Evolutionary conservation across 2,329 filamentous ascomycete species (phyloP).

Genomic region (Sarocladium brachiariae): DNA sequence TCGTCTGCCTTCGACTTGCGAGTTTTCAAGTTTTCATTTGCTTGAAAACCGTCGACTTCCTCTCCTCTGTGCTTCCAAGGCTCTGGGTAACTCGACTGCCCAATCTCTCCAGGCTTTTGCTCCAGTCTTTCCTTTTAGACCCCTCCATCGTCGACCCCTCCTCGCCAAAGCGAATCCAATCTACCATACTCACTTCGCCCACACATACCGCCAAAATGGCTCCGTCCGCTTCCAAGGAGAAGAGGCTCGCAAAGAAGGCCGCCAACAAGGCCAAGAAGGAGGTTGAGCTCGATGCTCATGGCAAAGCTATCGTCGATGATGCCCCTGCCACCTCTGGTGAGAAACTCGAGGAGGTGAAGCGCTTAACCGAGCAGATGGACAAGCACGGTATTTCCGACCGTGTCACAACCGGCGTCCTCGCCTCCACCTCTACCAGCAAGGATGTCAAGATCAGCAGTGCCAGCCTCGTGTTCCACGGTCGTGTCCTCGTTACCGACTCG

Average conservation of each 20-base stretch:
- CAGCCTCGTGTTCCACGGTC: slow-evolving; percentile 95
- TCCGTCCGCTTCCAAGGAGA: slow-evolving; percentile 63
- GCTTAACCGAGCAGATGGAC: slow-evolving; percentile 88
- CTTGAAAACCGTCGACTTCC: not conserved
- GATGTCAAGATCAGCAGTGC: slow-evolving; percentile 96
- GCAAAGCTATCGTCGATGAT: slow-evolving; percentile 48
- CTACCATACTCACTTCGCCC: slow-evolving; percentile 1
- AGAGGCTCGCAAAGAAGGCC: slow-evolving; percentile 64
- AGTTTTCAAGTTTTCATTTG: not conserved
- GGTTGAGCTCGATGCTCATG: slow-evolving; percentile 56
- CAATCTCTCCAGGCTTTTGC: not conserved
- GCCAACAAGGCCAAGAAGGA: slow-evolving; percentile 65
- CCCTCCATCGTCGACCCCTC: slow-evolving; percentile 3
- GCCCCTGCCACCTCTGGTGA: slow-evolving; percentile 62
- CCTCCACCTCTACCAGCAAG: slow-evolving; percentile 76
- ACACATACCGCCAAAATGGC: slow-evolving; percentile 41
- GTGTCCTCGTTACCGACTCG: slow-evolving; percentile 89
- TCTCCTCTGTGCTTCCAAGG: slow-evolving; percentile 3
- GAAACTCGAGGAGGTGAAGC: slow-evolving; percentile 76
- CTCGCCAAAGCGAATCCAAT: not conserved
- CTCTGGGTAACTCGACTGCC: not conserved
- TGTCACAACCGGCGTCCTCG: slow-evolving; percentile 93
- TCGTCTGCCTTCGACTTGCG: slow-evolving; percentile 3
- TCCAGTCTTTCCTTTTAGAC: slow-evolving; percentile 9
- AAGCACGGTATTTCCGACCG: slow-evolving; percentile 93